A percentile compares a stretch with the other conserved stretches of the same genome.
Conservation (phyloP, 495 filamentous ascomycete genomes). For the Oleoguttula mirabilis region DNA sequence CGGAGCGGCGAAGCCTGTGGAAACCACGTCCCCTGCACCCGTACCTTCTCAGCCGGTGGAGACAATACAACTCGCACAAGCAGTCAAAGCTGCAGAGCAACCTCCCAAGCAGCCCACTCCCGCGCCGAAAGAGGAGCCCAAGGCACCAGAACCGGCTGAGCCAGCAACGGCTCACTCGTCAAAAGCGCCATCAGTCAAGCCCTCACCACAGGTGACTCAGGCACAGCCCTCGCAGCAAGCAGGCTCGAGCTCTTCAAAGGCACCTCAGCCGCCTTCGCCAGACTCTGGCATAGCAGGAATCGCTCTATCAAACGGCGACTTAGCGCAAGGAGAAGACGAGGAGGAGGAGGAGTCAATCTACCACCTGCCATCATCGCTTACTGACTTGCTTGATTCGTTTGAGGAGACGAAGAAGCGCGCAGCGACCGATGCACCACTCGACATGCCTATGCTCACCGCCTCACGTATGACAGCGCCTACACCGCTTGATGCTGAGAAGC, state of each 20-base stretch:
- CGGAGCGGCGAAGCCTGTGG: conserved; percentile 34
- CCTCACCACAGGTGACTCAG: conserved; percentile 15
- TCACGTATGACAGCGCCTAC: conserved; percentile 64
- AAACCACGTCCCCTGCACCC: conserved; percentile 35
- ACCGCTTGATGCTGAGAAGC: conserved; percentile 64
- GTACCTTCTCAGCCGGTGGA: conserved; percentile 41
- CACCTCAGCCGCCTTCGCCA: conserved; percentile 19
- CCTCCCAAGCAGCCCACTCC: conserved; percentile 34
- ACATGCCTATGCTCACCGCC: conserved; percentile 52
- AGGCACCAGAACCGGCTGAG: conserved; percentile 4
- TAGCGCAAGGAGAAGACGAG: conserved; percentile 31
- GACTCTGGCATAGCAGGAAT: conserved; percentile 23
- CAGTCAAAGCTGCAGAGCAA: conserved; percentile 32
- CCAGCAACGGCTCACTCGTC: conserved; percentile 27
- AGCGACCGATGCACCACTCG: conserved; percentile 18
- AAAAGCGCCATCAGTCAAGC: conserved; percentile 2
- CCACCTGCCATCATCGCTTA: conserved; percentile 80
- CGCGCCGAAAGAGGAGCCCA: conserved; percentile 33
- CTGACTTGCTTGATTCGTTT: conserved; percentile 81
- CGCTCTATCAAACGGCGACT: conserved; percentile 44
- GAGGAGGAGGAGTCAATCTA: conserved; percentile 76
- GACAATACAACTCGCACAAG: conserved; percentile 30
- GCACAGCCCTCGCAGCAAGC: conserved; percentile 17
- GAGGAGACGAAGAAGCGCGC: conserved; percentile 57
- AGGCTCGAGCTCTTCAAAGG: conserved; percentile 9